A percentile compares a stretch with the other conserved stretches of the same genome.
phyloP scores from a whole-genome alignment of 2,329 filamentous ascomycete genomes.

The Trichoderma asperellum region DNA sequence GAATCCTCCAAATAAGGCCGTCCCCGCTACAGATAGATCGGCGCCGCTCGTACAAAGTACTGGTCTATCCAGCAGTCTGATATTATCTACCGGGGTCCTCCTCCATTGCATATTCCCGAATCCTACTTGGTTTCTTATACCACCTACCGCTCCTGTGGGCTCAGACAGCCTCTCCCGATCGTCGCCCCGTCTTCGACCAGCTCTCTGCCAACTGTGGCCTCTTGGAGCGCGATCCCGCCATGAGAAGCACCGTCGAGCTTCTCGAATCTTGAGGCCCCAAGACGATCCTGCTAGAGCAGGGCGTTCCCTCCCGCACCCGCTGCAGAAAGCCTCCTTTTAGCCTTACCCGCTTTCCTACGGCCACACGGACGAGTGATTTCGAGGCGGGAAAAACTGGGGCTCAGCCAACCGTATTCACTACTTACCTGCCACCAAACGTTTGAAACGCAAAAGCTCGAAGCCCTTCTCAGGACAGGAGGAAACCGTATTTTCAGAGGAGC shows the following conservation, averaged over 20 bases:
- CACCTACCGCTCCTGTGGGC: conserved; percentile 3
- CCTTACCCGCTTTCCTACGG: conserved; percentile 14
- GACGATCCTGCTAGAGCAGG: background rate
- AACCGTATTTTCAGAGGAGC: background rate
- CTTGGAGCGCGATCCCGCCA: conserved; percentile 10
- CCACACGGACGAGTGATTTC: conserved; percentile 19
- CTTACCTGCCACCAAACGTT: background rate
- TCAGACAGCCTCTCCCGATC: conserved; percentile 14
- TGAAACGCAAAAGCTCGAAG: background rate
- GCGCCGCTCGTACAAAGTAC: conserved; percentile 6
- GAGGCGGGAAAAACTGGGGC: conserved; percentile 26
- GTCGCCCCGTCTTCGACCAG: conserved; percentile 13
- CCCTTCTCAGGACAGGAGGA: background rate
- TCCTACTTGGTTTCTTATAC: conserved; percentile 8
- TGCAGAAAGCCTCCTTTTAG: conserved; percentile 2
- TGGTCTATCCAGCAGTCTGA: background rate
- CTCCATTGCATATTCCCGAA: conserved; percentile 9
- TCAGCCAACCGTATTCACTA: conserved; percentile 11
- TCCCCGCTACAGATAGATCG: conserved; percentile 26
- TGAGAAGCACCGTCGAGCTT: background rate
- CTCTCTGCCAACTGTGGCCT: background rate
- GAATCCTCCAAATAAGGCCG: background rate
- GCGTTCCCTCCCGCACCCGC: conserved; percentile 3
- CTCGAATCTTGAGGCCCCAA: background rate
- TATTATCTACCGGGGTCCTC: conserved; percentile 24